Conservation (phyloP, 208 protist genomes). For the Angomonas deanei region DNA sequence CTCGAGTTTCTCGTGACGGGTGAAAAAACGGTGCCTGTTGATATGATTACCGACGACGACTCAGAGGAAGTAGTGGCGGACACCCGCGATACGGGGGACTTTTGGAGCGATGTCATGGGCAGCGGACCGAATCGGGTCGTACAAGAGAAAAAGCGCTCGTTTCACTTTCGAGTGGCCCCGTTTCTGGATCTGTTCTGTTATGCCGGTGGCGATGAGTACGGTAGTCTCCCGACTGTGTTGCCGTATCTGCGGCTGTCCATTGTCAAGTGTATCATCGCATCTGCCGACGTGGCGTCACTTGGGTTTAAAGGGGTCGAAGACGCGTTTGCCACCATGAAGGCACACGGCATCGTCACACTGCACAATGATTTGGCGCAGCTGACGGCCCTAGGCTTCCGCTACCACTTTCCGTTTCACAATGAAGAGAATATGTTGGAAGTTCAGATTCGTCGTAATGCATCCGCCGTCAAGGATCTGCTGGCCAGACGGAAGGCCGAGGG, state of each 20-base stretch:
- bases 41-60: conserved; percentile 27
- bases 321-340: conserved; percentile 32
- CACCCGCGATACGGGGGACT: conserved; percentile 3
- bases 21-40: conserved; percentile 40
- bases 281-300: conserved; percentile 13
- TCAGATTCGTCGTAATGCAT: conserved; percentile 6
- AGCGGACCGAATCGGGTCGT: not conserved
- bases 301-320: conserved; percentile 36
- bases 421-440: conserved; percentile 55
- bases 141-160: conserved; percentile 44
- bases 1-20: conserved; percentile 78
- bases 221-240: conserved; percentile 34
- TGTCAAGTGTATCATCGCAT: conserved; percentile 23
- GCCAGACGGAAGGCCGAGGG: conserved; percentile 11
- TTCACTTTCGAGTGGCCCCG: conserved; percentile 49
- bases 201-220: conserved; percentile 41
- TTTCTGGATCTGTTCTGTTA: conserved; percentile 78
- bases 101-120: conserved; percentile 43
- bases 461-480: not conserved
- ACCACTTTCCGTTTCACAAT: conserved; percentile 78
- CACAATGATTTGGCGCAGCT: conserved; percentile 35
- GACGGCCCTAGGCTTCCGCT: conserved; percentile 68
- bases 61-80: not conserved
- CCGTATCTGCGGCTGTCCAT: conserved; percentile 34
- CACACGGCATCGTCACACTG: conserved; percentile 40